phyloP scores from a whole-genome alignment of 2,329 filamentous ascomycete species.

The Leptographium lundbergii region DNA sequence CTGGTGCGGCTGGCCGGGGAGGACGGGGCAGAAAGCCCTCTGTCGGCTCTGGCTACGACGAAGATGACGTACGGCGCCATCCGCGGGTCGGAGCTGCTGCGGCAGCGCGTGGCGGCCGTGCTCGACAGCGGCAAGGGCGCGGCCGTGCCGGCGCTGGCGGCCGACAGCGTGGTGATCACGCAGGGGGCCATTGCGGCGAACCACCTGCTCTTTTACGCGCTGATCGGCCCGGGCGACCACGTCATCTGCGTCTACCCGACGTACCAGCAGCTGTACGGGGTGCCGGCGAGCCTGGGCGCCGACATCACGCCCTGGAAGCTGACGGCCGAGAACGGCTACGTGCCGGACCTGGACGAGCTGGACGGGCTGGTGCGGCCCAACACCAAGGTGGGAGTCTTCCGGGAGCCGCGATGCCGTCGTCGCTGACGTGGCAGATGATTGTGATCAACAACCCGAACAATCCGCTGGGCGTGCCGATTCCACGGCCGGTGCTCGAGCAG shows the following conservation, averaged over 20 bases:
- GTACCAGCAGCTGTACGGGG: slow-evolving; percentile 71
- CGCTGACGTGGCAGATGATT: slow-evolving; percentile 26
- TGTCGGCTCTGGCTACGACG: slow-evolving; percentile 33
- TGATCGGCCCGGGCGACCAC: slow-evolving; percentile 65
- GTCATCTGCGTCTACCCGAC: slow-evolving; percentile 79
- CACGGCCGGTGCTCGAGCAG: slow-evolving; percentile 43
- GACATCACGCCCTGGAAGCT: slow-evolving; percentile 68
- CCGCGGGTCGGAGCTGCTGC: slow-evolving; percentile 51
- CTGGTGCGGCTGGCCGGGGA: slow-evolving; percentile 46
- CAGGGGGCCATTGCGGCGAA: slow-evolving; percentile 79
- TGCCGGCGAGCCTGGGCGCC: slow-evolving; percentile 63
- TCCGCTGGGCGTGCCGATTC: slow-evolving; percentile 61
- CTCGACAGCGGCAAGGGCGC: slow-evolving; percentile 19
- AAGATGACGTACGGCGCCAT: slow-evolving; percentile 63
- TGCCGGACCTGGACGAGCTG: slow-evolving; percentile 54
- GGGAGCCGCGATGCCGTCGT: not conserved
- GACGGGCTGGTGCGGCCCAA: slow-evolving; percentile 51
- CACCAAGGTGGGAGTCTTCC: slow-evolving; percentile 43
- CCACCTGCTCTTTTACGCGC: slow-evolving; percentile 61
- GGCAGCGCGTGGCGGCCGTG: slow-evolving; percentile 50
- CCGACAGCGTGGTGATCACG: slow-evolving; percentile 60
- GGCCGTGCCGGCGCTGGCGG: slow-evolving; percentile 28
- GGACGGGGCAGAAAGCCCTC: slow-evolving; percentile 16
- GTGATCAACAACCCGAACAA: slow-evolving; percentile 66
- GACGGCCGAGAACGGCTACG: slow-evolving; percentile 48